Base-by-base conservation (phyloP, 306 rosid genomes). In the Casuarina glauca region DNA sequence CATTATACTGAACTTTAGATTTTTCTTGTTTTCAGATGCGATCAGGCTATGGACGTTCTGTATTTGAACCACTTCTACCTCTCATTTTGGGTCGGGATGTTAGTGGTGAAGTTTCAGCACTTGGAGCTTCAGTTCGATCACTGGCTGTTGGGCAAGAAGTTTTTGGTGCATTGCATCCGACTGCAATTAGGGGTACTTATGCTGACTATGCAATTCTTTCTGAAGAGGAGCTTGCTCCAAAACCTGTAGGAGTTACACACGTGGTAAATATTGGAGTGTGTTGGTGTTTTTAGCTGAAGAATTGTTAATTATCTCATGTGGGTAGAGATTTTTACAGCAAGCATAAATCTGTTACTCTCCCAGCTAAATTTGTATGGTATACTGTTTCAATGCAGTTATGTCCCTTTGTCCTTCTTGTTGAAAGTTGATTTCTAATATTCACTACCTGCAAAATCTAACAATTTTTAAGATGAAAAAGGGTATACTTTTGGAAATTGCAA, bases 91-190 rank as follows among this genome's bases (percentile, higher is more conserved):
- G 97, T 10, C 99, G 99, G 49, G 99, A 95, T 51, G 71, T 95
- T 9, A 95, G 99, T 72, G 99, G 99, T 10, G 97, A 93, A 85
- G 97, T 95, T 78, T 93, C 90, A 69, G 97, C 96, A 13, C 71
- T 91, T 42, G 97, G 99, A 42, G 72, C 84, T 78, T 82, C 93
- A 0, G 97, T 93, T 50, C 76, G 67, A 61, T 82, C 89, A 26
- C 74, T 93, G 70, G 80, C 73, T 60, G 86, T 90, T 9, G 97
- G 99, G 2, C 87, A 93, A 78, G 85, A 90, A 75, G 99, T 95
- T 80, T 95, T 95, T 75, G 99, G 99, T 82, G 99, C 99, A 9
- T 83, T 95, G 91, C 99, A 93, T 90, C 97, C 99, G 11, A 95
- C 99, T 80, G 97, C 99, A 8, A 64, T 91, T 16, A 89, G 99